These are phyloP conservation scores for Penicillium maclennaniae DNA, from an alignment of 495 filamentous ascomycete genomes.

Conservation along the genomic window DNA sequence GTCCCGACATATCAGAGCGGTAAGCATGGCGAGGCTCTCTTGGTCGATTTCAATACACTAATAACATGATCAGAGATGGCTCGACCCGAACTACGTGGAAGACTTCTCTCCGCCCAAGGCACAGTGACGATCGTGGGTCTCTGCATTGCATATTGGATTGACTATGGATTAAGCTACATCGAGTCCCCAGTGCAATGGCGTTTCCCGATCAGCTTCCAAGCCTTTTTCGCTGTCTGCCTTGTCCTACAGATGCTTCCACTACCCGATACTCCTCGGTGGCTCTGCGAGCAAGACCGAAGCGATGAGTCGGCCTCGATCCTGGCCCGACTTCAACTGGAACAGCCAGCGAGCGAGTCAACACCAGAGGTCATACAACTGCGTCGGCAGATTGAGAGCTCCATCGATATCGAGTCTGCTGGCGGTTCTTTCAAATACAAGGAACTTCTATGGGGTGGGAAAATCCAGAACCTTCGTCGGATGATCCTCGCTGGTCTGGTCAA, in stretches of 20 bases:
- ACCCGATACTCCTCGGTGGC: slow-evolving; percentile 59
- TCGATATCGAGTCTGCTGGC: slow-evolving; percentile 34
- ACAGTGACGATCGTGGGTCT: slow-evolving; percentile 43
- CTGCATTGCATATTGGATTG: slow-evolving; percentile 50
- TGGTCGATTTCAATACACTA: neutral
- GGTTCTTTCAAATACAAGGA: slow-evolving; percentile 39
- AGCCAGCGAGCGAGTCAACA: slow-evolving; percentile 13
- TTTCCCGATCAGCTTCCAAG: slow-evolving; percentile 56
- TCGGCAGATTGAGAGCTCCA: slow-evolving; percentile 31
- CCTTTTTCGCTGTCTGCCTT: slow-evolving; percentile 53
- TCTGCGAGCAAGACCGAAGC: slow-evolving; percentile 47
- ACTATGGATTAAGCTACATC: slow-evolving; percentile 53
- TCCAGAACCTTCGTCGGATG: slow-evolving; percentile 40
- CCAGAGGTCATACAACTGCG: slow-evolving; percentile 20
- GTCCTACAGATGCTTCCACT: slow-evolving; percentile 56
- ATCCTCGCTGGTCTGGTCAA: slow-evolving; percentile 33
- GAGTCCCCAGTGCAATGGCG: slow-evolving; percentile 49
- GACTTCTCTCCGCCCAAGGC: slow-evolving; percentile 49
- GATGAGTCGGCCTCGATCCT: slow-evolving; percentile 52
- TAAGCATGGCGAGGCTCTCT: neutral
- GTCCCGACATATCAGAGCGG: slow-evolving; percentile 51
- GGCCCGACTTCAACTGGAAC: slow-evolving; percentile 32
- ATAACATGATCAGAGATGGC: slow-evolving; percentile 29
- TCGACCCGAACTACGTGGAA: slow-evolving; percentile 57
- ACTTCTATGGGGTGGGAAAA: slow-evolving; percentile 32